Conservation (phyloP, 345 rosid genomes). For the Hibiscus mutabilis region DNA sequence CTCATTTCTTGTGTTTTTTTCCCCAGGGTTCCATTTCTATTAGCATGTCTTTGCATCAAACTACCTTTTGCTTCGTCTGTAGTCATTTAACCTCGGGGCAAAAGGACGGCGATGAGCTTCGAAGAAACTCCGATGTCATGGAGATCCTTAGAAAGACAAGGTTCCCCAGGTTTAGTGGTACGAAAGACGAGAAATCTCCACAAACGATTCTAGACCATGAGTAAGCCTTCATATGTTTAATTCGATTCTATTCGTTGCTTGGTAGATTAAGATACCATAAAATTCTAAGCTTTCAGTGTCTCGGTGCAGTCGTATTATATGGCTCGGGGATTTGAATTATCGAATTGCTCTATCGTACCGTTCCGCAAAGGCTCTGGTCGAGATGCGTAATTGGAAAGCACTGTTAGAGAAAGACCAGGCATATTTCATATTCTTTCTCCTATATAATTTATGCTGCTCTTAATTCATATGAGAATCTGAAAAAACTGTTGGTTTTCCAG, state of each 20-base stretch:
- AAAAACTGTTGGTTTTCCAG: conserved; percentile 28
- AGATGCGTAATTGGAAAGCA: conserved; percentile 93
- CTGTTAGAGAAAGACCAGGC: conserved; percentile 95
- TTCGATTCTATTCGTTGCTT: not conserved
- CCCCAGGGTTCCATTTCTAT: conserved; percentile 91
- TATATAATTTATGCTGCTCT: not conserved
- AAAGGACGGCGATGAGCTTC: conserved; percentile 92
- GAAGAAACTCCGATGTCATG: conserved; percentile 93
- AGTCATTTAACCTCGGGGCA: conserved; percentile 96
- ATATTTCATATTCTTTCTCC: conserved; percentile 15
- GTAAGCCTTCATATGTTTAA: conserved; percentile 27
- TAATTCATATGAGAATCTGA: conserved; percentile 11
- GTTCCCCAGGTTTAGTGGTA: conserved; percentile 70
- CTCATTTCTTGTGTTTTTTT: conserved; percentile 19
- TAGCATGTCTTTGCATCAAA: conserved; percentile 93
- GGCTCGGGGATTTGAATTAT: conserved; percentile 98
- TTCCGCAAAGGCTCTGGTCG: conserved; percentile 82
- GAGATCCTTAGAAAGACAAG: conserved; percentile 96
- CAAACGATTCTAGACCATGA: conserved; percentile 84
- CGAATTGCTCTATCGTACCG: conserved; percentile 87
- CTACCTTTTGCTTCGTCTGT: conserved; percentile 96
- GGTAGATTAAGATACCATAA: not conserved
- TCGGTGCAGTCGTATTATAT: conserved; percentile 68
- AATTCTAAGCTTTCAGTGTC: conserved; percentile 9
- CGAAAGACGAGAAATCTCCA: conserved; percentile 66